Conservation (phyloP, 2,329 filamentous ascomycete species). For the Penicillium sp. region DNA sequence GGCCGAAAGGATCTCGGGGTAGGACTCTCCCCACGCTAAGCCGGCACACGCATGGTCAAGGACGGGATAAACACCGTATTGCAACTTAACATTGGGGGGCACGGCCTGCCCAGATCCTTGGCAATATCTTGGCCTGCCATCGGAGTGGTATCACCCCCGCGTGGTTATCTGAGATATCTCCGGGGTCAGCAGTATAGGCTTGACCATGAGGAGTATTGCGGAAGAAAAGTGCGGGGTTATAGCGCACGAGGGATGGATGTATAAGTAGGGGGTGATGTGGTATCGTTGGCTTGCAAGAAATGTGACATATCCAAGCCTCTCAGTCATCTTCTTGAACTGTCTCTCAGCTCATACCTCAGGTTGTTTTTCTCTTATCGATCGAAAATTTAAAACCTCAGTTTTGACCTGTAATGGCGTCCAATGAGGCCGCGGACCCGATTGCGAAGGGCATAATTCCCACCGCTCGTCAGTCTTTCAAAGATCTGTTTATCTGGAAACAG, state of each 20-base stretch:
- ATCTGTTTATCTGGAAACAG: slow-evolving; percentile 75
- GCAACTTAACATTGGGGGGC: slow-evolving; percentile 18
- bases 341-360: not conserved
- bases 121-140: slow-evolving; percentile 28
- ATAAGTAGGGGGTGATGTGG: slow-evolving; percentile 15
- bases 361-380: not conserved
- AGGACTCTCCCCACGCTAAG: slow-evolving; percentile 19
- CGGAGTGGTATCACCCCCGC: slow-evolving; percentile 22
- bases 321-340: not conserved
- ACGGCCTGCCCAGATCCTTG: slow-evolving; percentile 27
- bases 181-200: slow-evolving; percentile 18
- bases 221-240: slow-evolving; percentile 17
- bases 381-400: not conserved
- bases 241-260: slow-evolving; percentile 10
- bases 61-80: slow-evolving; percentile 17
- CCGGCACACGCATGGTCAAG: slow-evolving; percentile 10
- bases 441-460: slow-evolving; percentile 67
- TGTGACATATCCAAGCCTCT: not conserved
- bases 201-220: slow-evolving; percentile 19
- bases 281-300: not conserved
- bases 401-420: slow-evolving; percentile 13
- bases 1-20: slow-evolving; percentile 18
- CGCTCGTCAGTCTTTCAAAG: slow-evolving; percentile 64
- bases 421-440: slow-evolving; percentile 66
- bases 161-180: slow-evolving; percentile 13